phyloP scores from a whole-genome alignment of 768 basidiomycete species.

The Lentinula guzmanii region DNA sequence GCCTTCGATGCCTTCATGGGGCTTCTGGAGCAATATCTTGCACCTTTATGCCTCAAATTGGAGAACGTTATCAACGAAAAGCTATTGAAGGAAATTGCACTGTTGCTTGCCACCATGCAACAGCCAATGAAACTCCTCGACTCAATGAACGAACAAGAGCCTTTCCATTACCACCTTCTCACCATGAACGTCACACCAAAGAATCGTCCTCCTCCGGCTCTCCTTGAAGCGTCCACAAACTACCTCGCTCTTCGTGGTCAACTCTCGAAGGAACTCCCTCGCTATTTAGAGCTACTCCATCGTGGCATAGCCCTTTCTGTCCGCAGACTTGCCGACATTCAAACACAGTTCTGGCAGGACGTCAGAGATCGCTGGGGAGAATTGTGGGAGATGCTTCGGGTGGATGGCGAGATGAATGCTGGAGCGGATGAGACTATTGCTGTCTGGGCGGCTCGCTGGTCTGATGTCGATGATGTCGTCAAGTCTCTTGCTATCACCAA shows the following conservation, averaged over 20 bases:
- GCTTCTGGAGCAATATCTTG: conserved; percentile 49
- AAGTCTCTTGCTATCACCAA: conserved; percentile 19
- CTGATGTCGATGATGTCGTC: conserved; percentile 51
- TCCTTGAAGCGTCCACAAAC: conserved; percentile 68
- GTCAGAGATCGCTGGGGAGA: conserved; percentile 65
- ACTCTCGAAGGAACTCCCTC: conserved; percentile 64
- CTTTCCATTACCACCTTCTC: conserved; percentile 64
- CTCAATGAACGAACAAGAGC: conserved; percentile 69
- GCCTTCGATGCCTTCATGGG: conserved; percentile 67
- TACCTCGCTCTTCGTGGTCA: conserved; percentile 75
- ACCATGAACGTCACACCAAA: conserved; percentile 57
- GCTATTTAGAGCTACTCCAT: conserved; percentile 52
- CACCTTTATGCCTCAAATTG: conserved; percentile 46
- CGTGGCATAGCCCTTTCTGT: conserved; percentile 52
- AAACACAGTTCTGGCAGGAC: conserved; percentile 54
- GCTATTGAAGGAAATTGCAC: conserved; percentile 52
- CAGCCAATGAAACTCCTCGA: conserved; percentile 62
- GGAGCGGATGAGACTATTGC: conserved; percentile 62
- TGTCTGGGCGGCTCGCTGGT: conserved; percentile 69
- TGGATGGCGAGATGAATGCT: conserved; percentile 64
- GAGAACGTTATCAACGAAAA: conserved; percentile 46
- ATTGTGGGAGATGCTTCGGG: conserved; percentile 80
- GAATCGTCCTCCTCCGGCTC: conserved; percentile 58
- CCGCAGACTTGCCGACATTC: conserved; percentile 46
- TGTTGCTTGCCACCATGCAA: conserved; percentile 52